Evolutionary conservation across 164 flowering plant genomes (phyloP), one percentile per base, ranked within the genome.

Genomic region (Chimonanthus salicifolius): DNA sequence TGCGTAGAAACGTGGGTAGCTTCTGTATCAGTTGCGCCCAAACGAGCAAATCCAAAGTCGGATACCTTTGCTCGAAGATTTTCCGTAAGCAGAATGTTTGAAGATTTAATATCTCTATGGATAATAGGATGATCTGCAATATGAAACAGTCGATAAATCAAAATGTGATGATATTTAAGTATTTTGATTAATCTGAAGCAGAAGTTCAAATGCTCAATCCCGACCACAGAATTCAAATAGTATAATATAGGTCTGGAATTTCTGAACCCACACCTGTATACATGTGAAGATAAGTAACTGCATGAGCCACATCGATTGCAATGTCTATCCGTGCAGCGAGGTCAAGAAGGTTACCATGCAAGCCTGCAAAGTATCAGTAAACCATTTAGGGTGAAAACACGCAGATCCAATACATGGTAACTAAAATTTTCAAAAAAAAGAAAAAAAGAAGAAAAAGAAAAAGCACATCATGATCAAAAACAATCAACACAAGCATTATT

Each of bases 91-190:
- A 95, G 97, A 74, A 95, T 95, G 84, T 95, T 95, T 77, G 99
- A 95, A 63, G 99, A 95, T 75, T 95, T 95, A 70, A 95, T 88
- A 74, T 95, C 99, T 80, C 99, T 87, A 73, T 95, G 99, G 80
- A 95, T 95, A 75, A 95, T 92, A 18, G 99, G 98, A 48, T 83
- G 93, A 79, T 93, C 99, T 93, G 84, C 87, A 81, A 33, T 13
- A 13, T 16, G 62, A 78, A 80, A 67, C 63, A 68, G 51, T 15
- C 45, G 64, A 21, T 15, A n/a, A 33, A 33, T 33, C 33, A 54
- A 16, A 54, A 54, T n/a, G 33, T 33, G 33, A 54, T n/a, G 16
- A n/a, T n/a, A 54, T 6, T 0, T 33, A 54, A 54, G 60, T 11
- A 54, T 13, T 4, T n/a, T 54, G 60, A 54, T 11, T 54, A n/a